Evolutionary conservation across 805 yeast genomes (phyloP), one percentile per base, ranked within the genome.

Genomic region (Grigorovia yakushimaensis): DNA sequence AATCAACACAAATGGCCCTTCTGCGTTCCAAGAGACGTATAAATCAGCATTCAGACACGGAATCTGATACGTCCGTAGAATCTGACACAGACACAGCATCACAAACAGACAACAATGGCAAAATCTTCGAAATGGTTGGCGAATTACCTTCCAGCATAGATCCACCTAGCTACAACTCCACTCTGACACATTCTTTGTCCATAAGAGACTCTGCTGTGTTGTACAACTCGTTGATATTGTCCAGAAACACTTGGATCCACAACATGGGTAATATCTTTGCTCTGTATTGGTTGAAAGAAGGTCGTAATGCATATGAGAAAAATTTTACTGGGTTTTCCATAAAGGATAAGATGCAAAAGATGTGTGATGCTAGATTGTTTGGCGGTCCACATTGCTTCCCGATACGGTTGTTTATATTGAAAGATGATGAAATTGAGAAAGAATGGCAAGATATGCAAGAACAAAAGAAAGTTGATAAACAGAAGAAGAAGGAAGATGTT

Each of bases 321-420:
- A 22, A 41, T 15, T 44, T 42, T 39, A 44, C 35, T 7, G 49
- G 50, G 39, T 48, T 46, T n/a, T 27, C 49, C 13, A 47, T 54
- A 7, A 70, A 94, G 56, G 97, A 91, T 53, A 81, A 81, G 47
- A 88, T 89, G 96, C 82, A 88, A 50, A 88, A 88, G 60, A 68
- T 93, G 48, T 79, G 91, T 54, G 96, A 89, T 54, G 79, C 89
- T 50, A 67, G 70, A 1, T 65, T 88, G 66, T 70, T 72, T 10
- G 72, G 84, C 20, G 98, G 97, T 0, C 96, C 96, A 0, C 98
- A 91, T 65, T 65, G 70, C 0, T 87, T 87, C 65, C 87, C 81
- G 38, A 74, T 84, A 1, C 70, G 94, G 50, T 64, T 93, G 30
- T 93, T 85, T 65, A 81, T 88, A n/a, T 76, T 88, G 45, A 85